These are phyloP conservation scores for Aureobasidium melanogenum DNA, from an alignment of 2,329 filamentous ascomycete genomes.

Conservation along the genomic window DNA sequence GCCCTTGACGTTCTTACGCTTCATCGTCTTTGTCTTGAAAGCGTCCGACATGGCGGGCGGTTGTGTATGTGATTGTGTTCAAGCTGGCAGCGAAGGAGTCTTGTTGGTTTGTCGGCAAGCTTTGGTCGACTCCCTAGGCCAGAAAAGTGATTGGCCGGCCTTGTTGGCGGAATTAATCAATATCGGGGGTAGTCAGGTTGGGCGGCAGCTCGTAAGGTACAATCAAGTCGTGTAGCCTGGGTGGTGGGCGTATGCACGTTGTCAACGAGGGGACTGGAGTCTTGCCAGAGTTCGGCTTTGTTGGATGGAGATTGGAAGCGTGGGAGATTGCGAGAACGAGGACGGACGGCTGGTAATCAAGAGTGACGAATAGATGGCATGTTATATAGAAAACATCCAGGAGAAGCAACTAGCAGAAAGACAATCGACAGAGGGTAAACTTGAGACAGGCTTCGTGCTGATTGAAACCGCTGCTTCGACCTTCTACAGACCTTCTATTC, in stretches of 20 bases:
- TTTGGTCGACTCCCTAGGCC: background rate
- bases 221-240: background rate
- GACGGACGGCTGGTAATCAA: background rate
- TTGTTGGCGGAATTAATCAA: background rate
- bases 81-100: background rate
- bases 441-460: background rate
- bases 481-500: background rate
- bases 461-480: background rate
- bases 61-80: background rate
- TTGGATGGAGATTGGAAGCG: background rate
- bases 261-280: background rate
- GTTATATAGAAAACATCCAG: background rate
- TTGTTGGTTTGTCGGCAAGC: background rate
- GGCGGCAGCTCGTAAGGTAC: background rate
- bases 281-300: background rate
- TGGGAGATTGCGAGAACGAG: background rate
- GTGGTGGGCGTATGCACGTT: constrained; percentile 3
- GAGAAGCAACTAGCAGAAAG: background rate
- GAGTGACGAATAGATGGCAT: background rate
- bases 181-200: background rate
- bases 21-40: constrained; percentile 70
- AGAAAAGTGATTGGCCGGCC: background rate
- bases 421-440: background rate
- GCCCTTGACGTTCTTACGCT: constrained; percentile 98
- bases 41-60: constrained; percentile 42